phyloP scores from a whole-genome alignment of 2,329 filamentous ascomycete species.

The Aotearoamyces nothofagi region DNA sequence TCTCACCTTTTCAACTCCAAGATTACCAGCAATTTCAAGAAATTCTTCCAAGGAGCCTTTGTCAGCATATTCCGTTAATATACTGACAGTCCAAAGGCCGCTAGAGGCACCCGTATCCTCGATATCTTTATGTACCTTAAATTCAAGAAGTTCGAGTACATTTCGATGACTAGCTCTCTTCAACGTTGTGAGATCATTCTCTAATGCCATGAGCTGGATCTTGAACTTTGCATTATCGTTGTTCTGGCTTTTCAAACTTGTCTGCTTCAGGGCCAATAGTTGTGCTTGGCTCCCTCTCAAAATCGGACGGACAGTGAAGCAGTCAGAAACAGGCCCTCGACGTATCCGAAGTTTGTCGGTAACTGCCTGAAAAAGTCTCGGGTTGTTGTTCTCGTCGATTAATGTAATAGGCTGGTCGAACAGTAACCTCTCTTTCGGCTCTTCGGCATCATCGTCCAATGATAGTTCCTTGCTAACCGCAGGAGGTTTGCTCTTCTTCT shows the following conservation, averaged over 20 bases:
- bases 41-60: constrained; percentile 74
- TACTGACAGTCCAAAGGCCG: constrained; percentile 53
- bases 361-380: constrained; percentile 54
- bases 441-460: constrained; percentile 20
- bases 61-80: constrained; percentile 63
- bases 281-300: constrained; percentile 32
- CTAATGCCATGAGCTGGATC: constrained; percentile 60
- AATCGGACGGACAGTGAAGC: constrained; percentile 59
- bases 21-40: constrained; percentile 59
- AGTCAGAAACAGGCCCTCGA: constrained; percentile 48
- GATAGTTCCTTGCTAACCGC: constrained; percentile 22
- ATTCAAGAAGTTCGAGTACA: constrained; percentile 67
- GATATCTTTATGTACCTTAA: constrained; percentile 62
- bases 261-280: constrained; percentile 58
- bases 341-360: constrained; percentile 52
- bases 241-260: constrained; percentile 38
- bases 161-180: constrained; percentile 64
- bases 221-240: constrained; percentile 52
- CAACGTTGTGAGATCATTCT: constrained; percentile 59
- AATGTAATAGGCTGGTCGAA: constrained; percentile 55
- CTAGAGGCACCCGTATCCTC: constrained; percentile 20
- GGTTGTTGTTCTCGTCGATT: constrained; percentile 46
- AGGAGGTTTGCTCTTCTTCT: constrained; percentile 38
- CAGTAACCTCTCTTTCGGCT: constrained; percentile 26
- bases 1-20: constrained; percentile 62